Evolutionary conservation across 495 filamentous ascomycete genomes (phyloP).

Genomic region (Aspergillus bridgeri): DNA sequence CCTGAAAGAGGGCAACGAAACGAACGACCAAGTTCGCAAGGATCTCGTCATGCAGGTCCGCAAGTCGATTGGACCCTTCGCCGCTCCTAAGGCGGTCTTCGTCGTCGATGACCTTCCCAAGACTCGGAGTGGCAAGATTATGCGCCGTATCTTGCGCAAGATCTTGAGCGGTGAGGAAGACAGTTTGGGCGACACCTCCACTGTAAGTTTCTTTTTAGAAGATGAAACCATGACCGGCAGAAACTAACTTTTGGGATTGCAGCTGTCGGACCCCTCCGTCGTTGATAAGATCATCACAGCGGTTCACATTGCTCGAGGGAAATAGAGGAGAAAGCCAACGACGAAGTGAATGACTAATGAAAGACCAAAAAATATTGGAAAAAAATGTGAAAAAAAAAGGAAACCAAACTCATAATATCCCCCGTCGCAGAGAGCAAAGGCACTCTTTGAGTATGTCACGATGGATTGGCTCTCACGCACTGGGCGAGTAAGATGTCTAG

Average conservation of each 20-base stretch:
- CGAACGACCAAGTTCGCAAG: conserved; percentile 79
- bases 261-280: conserved; percentile 87
- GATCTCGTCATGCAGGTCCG: conserved; percentile 92
- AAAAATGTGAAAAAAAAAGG: neutral
- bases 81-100: conserved; percentile 89
- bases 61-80: conserved; percentile 95
- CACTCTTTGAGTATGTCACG: neutral
- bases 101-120: conserved; percentile 92
- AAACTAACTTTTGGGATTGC: conserved; percentile 34
- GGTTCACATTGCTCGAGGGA: conserved; percentile 63
- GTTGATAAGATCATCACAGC: conserved; percentile 84
- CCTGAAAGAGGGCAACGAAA: conserved; percentile 81
- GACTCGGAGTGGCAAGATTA: conserved; percentile 97
- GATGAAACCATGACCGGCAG: neutral
- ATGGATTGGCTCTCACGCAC: neutral
- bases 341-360: conserved; percentile 26
- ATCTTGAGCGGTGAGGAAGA: conserved; percentile 96
- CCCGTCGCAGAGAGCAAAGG: neutral
- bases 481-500: neutral
- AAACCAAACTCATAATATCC: neutral
- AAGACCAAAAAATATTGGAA: conserved; percentile 6
- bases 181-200: conserved; percentile 87
- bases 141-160: conserved; percentile 96
- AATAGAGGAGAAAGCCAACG: conserved; percentile 33
- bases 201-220: conserved; percentile 75